Percentiles rank a stretch among this genome's conserved stretches.
Conservation (phyloP, 139 green algal genomes). For the Yamagishiella unicocca region DNA sequence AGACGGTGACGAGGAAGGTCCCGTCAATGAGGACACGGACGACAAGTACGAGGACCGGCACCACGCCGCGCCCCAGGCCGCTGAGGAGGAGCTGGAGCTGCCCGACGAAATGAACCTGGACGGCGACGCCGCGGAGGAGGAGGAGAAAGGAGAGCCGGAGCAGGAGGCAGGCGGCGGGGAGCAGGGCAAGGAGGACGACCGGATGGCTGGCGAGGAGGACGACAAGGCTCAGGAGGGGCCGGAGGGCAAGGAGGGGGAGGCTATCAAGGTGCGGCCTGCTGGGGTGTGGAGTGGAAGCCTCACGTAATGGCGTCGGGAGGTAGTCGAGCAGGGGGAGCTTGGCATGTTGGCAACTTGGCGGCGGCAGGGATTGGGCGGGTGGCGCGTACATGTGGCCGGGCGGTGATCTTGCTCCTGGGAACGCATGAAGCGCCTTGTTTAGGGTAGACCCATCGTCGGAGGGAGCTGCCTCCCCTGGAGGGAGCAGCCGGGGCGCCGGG, state of each 20-base stretch:
- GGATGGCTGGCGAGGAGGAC: constrained; percentile 23
- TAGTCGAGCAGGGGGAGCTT: no score
- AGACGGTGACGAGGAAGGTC: constrained; percentile 63
- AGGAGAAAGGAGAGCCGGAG: constrained; percentile 37
- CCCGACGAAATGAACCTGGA: constrained; percentile 91
- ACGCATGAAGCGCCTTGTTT: no score
- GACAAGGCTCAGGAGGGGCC: constrained; percentile 32
- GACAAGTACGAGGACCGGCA: constrained; percentile 55
- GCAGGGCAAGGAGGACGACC: constrained; percentile 43
- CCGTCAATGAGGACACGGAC: constrained; percentile 60
- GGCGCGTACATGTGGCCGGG: no score
- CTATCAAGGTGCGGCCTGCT: no score
- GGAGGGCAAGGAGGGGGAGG: constrained; percentile 43
- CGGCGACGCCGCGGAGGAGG: constrained; percentile 65
- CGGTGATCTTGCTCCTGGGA: no score
- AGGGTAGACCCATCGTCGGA: no score
- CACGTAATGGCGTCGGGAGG: no score
- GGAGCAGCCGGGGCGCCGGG: no score
- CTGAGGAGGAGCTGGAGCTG: constrained; percentile 83
- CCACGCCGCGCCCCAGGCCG: constrained; percentile 59
- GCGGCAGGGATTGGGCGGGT: no score
- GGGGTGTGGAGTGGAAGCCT: no score
- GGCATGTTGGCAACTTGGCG: no score
- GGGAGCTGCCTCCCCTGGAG: no score
- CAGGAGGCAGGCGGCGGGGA: constrained; percentile 51